Evolutionary conservation across 2,329 filamentous ascomycete species (phyloP), one percentile per base, ranked within the genome.

Genomic region (Fusarium tjaetaba): DNA sequence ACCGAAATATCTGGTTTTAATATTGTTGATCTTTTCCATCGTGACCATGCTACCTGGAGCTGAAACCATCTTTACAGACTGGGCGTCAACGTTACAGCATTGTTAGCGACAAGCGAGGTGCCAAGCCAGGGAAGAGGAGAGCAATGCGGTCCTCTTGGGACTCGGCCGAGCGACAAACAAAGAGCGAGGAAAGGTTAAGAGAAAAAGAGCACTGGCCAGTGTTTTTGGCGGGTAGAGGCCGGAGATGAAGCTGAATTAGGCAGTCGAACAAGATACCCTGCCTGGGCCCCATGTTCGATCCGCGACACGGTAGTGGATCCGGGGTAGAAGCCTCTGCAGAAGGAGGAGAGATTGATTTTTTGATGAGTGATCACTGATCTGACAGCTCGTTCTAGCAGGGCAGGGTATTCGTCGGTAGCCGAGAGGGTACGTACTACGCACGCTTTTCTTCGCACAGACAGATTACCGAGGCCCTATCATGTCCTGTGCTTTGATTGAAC

Each of bases 241-340:
- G 76, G 76, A 78, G 76, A 78, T 78, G 76, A 78, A 78, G 76
- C 76, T 68, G 65, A 61, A 78, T 71, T 58, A 66, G 76, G 76
- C 75, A 76, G 72, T 63, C 64, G 69, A 62, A 65, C 65, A 38
- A 24, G 51, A 52, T 59, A 65, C 64, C 74, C 42, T 63, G 42
- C n/a, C 20, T 41, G 26, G 38, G 65, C 58, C 72, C 72, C 71
- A 71, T 75, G 72, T 66, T 42, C 77, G 76, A 78, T 78, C 75
- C 73, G 65, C 70, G 71, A 77, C 67, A 68, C 55, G 65, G 57
- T 62, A 68, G 76, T 78, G 76, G 76, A 78, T 78, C 76, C 60
- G 76, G 76, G 76, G 76, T 78, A 78, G 67, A 78, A 72, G 49
- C 56, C 59, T 74, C 52, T 65, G 58, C 65, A 53, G 60, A 73